These are phyloP conservation scores for Coemansia biformis DNA, from an alignment of 192 early-diverging fungal species.

Conservation along the genomic window DNA sequence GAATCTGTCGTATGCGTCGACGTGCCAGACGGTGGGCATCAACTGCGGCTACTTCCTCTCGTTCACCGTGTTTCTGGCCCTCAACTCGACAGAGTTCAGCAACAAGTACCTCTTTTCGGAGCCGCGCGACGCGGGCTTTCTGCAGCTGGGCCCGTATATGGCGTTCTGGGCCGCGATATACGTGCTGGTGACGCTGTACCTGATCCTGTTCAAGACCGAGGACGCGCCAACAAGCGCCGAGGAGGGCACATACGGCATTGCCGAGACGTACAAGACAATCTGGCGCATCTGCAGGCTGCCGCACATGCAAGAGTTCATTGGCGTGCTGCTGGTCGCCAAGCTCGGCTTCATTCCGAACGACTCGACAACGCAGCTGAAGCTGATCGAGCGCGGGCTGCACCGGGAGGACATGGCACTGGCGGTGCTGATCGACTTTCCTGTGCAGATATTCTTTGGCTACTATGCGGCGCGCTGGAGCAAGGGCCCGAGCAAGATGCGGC, in stretches of 20 bases:
- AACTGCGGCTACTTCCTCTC: constrained; percentile 93
- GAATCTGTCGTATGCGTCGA: constrained; percentile 85
- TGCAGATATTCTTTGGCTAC: constrained; percentile 96
- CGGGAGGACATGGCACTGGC: constrained; percentile 93
- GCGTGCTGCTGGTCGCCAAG: constrained; percentile 78
- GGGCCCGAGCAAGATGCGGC: constrained; percentile 74
- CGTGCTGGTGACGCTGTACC: constrained; percentile 75
- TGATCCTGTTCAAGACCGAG: constrained; percentile 76
- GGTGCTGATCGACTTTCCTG: constrained; percentile 92
- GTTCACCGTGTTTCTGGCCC: constrained; percentile 94
- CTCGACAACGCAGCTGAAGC: constrained; percentile 86
- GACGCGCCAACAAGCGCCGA: constrained; percentile 46
- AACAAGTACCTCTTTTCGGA: constrained; percentile 80
- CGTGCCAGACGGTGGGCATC: constrained; percentile 94
- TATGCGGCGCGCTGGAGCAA: constrained; percentile 95
- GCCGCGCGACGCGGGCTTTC: constrained; percentile 62
- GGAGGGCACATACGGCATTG: constrained; percentile 61
- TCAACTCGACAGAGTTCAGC: constrained; percentile 91
- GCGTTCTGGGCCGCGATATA: constrained; percentile 92
- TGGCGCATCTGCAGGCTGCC: constrained; percentile 76
- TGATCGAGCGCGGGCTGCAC: constrained; percentile 89
- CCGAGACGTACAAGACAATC: constrained; percentile 82
- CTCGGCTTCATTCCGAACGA: constrained; percentile 96
- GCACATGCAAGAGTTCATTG: constrained; percentile 83
- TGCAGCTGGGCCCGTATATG: constrained; percentile 83